Conservation (phyloP, 495 filamentous ascomycete species). For the Amniculicola lignicola region DNA sequence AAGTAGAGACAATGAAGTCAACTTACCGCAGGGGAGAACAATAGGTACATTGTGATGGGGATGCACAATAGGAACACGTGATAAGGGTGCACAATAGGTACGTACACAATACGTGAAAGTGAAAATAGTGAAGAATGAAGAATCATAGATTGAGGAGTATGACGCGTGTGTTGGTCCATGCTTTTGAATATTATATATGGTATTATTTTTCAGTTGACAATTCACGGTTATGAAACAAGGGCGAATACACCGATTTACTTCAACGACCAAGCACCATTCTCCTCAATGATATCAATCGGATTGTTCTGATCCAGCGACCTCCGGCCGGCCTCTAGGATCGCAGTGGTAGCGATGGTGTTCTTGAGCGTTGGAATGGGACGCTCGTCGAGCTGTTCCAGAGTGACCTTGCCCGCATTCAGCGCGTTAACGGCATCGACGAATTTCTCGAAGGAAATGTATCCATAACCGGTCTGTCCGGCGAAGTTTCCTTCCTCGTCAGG, state of each 20-base stretch:
- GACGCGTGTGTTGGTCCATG: neutral
- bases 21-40: too few species aligned
- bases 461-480: constrained; percentile 83
- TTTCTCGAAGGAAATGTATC: constrained; percentile 93
- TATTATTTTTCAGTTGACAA: too few species aligned
- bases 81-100: too few species aligned
- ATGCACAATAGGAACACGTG: too few species aligned
- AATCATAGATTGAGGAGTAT: neutral
- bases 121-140: too few species aligned
- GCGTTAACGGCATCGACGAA: constrained; percentile 84
- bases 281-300: constrained; percentile 66
- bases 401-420: constrained; percentile 68
- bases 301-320: constrained; percentile 76
- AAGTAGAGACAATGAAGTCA: too few species aligned
- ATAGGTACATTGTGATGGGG: too few species aligned
- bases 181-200: too few species aligned
- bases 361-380: constrained; percentile 78
- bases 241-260: constrained; percentile 53
- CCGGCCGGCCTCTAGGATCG: constrained; percentile 84
- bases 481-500: constrained; percentile 96
- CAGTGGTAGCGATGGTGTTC: constrained; percentile 87
- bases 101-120: too few species aligned
- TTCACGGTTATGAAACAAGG: too few species aligned
- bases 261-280: constrained; percentile 64
- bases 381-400: constrained; percentile 69